phyloP scores from a whole-genome alignment of 768 basidiomycete genomes.

The Lenzites betulinus region DNA sequence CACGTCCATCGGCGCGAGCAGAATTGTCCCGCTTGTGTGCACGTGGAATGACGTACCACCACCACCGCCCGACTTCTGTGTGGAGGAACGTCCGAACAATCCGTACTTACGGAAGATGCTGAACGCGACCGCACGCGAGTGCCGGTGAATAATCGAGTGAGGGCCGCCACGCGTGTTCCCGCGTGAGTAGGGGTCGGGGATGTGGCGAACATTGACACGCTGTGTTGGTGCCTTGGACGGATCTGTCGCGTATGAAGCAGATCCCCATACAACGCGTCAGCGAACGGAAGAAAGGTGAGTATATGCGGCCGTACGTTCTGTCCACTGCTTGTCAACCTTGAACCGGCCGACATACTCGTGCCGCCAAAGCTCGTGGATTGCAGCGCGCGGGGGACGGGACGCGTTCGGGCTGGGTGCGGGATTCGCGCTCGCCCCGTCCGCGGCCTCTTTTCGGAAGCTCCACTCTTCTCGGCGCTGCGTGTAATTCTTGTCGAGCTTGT shows the following conservation, averaged over 20 bases:
- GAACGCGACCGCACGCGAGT: conserved; percentile 77
- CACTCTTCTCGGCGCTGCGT: conserved; percentile 47
- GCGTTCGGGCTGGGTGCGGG: conserved; percentile 8
- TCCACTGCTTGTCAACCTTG: conserved; percentile 51
- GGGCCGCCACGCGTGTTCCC: conserved; percentile 54
- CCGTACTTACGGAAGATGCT: conserved; percentile 72
- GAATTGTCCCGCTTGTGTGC: conserved; percentile 41
- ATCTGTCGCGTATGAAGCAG: conserved; percentile 32
- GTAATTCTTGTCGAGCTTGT: conserved; percentile 45
- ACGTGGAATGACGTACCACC: conserved; percentile 20
- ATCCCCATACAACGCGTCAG: not conserved
- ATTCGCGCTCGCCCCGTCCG: conserved; percentile 33
- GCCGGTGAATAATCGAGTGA: conserved; percentile 73
- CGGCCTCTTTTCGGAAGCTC: conserved; percentile 60
- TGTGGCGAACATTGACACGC: conserved; percentile 62
- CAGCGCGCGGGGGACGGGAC: conserved; percentile 30
- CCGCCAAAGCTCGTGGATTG: conserved; percentile 66
- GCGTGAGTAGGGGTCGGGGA: conserved; percentile 50
- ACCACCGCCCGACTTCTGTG: conserved; percentile 10
- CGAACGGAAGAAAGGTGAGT: not conserved
- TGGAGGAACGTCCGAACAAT: conserved; percentile 26
- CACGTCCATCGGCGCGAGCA: conserved; percentile 74
- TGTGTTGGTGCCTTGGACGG: conserved; percentile 64
- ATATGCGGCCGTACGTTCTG: conserved; percentile 29
- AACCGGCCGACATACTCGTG: conserved; percentile 65